Base-by-base conservation (phyloP, 352 stramenopile genomes). In the Phytopythium cucurbitacearum region DNA sequence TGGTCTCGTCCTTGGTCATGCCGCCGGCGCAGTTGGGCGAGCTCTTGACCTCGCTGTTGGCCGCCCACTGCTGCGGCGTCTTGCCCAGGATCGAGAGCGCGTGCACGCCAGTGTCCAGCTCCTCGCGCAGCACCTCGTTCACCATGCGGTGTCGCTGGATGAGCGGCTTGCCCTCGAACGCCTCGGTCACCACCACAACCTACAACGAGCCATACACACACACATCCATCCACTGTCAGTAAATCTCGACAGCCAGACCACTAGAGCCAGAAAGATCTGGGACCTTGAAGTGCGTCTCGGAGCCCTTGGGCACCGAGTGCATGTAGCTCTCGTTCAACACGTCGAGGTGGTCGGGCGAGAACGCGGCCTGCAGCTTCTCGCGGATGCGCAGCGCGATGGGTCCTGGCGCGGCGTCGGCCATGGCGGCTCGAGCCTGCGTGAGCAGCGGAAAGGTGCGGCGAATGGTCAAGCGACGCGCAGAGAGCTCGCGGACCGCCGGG, bases 271-370 rank as follows among this genome's bases (percentile, higher is more conserved):
- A 5, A 32, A 15, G 33, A 51, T 28, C 21, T 2, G 21, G 16
- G 16, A 80, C 70, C 71, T 98, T 98, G 70, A 98, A 98, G 68
- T 98, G 95, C 15, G 91, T 98, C 78, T 98, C 95, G 12, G 90
- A 92, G 56, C 87, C 82, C 48, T 87, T 88, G 10, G 93, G 93
- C 36, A 98, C 94, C 60, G 96, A 98, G 78, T 98, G 94, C 86
- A 96, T 97, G 69, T 97, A 82, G 51, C 84, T 97, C 73, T 98
- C 94, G 65, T 98, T 98, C 34, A 92, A 70, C 34, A 98, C 86
- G 59, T 97, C 80, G 52, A 96, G 50, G 56, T 95, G 72, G 48
- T 61, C 21, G 12, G 86, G 86, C 41, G 52, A 11, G 44, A 96
- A 91, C 9, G 80, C 77, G 5, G 51, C 56, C 41, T 60, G 40